These are phyloP conservation scores for Diutina rugosa DNA, from an alignment of 1,139 yeast genomes.

Conservation along the genomic window DNA sequence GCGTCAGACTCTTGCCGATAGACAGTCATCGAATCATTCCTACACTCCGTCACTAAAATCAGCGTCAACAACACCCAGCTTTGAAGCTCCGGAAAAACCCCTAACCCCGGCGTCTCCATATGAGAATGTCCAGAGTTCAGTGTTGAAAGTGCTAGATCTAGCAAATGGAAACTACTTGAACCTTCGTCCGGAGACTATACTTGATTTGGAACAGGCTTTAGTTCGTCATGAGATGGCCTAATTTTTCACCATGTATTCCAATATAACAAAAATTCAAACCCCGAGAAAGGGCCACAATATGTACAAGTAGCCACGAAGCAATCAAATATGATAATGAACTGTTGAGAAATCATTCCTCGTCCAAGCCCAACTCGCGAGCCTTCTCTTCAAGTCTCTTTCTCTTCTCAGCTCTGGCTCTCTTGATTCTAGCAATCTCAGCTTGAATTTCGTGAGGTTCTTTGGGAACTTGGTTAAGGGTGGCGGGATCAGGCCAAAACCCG, in stretches of 20 bases:
- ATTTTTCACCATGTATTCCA: background rate
- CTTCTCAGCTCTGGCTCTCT: slow-evolving; percentile 60
- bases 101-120: background rate
- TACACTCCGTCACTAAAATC: background rate
- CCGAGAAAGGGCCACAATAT: background rate
- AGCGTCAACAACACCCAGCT: background rate
- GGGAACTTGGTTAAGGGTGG: slow-evolving; percentile 78
- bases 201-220: background rate
- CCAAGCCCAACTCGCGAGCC: slow-evolving; percentile 56
- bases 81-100: background rate
- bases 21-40: background rate
- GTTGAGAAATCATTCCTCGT: slow-evolving; percentile 14
- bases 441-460: slow-evolving; percentile 87
- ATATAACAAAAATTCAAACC: background rate
- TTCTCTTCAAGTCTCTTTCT: slow-evolving; percentile 61
- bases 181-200: background rate
- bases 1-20: background rate
- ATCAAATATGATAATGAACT: background rate
- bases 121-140: background rate
- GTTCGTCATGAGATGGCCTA: background rate
- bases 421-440: slow-evolving; percentile 81
- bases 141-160: background rate
- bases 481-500: slow-evolving; percentile 98
- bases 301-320: background rate
- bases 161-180: background rate